phyloP scores from a whole-genome alignment of 805 yeast genomes.

The Teunomyces panamensis region DNA sequence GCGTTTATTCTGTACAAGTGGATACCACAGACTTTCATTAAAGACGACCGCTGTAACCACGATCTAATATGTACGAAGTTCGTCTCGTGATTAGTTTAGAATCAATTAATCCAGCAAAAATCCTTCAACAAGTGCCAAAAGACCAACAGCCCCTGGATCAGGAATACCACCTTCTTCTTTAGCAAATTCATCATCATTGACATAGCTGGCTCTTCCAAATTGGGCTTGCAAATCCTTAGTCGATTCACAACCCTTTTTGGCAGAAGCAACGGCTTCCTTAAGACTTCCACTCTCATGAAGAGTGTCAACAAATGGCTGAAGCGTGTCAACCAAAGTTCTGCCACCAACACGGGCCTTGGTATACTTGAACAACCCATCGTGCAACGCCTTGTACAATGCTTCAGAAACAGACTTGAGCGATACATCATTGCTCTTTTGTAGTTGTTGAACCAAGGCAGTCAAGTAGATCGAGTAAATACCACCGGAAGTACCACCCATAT shows the following conservation, averaged over 20 bases:
- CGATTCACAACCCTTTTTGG: conserved; percentile 68
- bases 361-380: conserved; percentile 71
- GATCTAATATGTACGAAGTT: background rate
- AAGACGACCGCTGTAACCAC: no score
- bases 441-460: conserved; percentile 63
- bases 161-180: conserved; percentile 71
- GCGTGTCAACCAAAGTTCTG: conserved; percentile 83
- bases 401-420: conserved; percentile 36
- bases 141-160: conserved; percentile 94
- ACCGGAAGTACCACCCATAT: conserved; percentile 98
- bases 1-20: no score
- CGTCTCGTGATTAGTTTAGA: no score
- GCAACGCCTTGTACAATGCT: conserved; percentile 57
- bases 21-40: no score
- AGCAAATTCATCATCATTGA: conserved; percentile 56
- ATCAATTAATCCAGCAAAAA: conserved; percentile 15
- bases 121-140: conserved; percentile 58
- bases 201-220: conserved; percentile 93
- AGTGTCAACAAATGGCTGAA: conserved; percentile 79
- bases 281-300: conserved; percentile 53
- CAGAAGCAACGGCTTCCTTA: conserved; percentile 61
- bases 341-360: conserved; percentile 89
- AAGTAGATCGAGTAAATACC: conserved; percentile 85
- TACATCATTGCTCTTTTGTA: conserved; percentile 37
- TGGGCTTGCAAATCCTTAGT: conserved; percentile 77